Conservation (phyloP, 2,329 filamentous ascomycete genomes). For the Pseudocercospora fuligena region DNA sequence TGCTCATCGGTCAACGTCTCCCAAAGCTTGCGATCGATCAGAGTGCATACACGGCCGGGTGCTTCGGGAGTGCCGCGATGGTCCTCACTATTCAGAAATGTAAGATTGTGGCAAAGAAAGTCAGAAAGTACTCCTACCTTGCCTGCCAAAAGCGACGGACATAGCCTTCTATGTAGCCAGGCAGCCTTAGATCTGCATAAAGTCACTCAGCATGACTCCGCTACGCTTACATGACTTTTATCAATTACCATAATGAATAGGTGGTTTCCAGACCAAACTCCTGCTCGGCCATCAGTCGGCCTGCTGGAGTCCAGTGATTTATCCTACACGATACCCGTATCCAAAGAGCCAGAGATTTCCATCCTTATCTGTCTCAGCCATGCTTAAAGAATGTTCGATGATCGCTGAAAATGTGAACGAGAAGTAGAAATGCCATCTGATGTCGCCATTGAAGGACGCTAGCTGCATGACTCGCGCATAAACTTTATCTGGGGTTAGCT, state of each 20-base stretch:
- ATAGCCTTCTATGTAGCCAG: constrained; percentile 91
- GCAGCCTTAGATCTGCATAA: constrained; percentile 73
- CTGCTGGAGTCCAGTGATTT: background rate
- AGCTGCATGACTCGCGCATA: background rate
- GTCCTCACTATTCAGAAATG: constrained; percentile 69
- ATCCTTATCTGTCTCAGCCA: constrained; percentile 21
- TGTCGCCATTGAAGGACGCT: background rate
- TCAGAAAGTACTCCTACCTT: constrained; percentile 33
- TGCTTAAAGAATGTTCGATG: background rate
- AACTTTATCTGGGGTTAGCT: background rate
- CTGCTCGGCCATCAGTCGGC: constrained; percentile 51
- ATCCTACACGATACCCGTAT: constrained; percentile 71
- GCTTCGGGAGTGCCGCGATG: constrained; percentile 88
- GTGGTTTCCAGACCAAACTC: constrained; percentile 97
- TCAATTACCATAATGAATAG: constrained; percentile 82
- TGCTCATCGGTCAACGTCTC: constrained; percentile 71
- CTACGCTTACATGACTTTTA: background rate
- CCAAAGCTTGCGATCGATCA: constrained; percentile 87
- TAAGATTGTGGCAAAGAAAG: constrained; percentile 1
- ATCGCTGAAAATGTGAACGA: background rate
- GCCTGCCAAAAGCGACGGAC: constrained; percentile 93
- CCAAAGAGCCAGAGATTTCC: constrained; percentile 93
- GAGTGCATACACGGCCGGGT: constrained; percentile 89
- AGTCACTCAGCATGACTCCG: constrained; percentile 5
- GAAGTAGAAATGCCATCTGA: background rate